Percentiles rank a stretch among this genome's conserved stretches.
phyloP scores from a whole-genome alignment of 495 filamentous ascomycete genomes.

The Choiromyces venosus region DNA sequence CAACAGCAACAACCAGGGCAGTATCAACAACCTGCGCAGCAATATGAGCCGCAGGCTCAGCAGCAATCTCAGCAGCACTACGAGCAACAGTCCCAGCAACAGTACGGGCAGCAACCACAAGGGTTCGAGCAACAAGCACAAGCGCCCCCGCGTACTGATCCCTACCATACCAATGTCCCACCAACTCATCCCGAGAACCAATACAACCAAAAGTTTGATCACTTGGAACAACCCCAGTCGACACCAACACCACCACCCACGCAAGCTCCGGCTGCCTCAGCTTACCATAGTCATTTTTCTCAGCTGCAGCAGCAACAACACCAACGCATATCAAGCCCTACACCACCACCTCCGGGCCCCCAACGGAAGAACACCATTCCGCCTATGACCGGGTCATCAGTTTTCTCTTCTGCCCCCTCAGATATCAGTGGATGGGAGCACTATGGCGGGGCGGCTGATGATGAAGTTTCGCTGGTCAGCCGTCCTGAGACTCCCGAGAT shows the following conservation, averaged over 20 bases:
- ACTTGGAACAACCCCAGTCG: conserved; percentile 18
- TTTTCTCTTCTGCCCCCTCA: conserved; percentile 3
- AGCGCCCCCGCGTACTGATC: not conserved
- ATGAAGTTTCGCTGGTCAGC: conserved; percentile 10
- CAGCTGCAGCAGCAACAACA: conserved; percentile 26
- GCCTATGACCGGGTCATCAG: not conserved
- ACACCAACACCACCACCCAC: conserved; percentile 13
- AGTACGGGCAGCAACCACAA: not conserved
- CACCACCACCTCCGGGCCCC: conserved; percentile 2
- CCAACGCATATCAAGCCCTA: not conserved
- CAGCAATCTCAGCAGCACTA: conserved; percentile 21
- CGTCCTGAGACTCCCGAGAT: conserved; percentile 15
- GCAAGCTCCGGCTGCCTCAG: conserved; percentile 8
- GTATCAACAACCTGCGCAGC: conserved; percentile 14
- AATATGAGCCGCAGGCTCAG: conserved; percentile 14
- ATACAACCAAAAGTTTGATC: conserved; percentile 1
- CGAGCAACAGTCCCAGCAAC: conserved; percentile 7
- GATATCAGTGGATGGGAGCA: conserved; percentile 18
- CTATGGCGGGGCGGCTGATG: not conserved
- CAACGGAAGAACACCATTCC: conserved; percentile 8
- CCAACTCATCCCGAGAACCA: not conserved
- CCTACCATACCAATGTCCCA: not conserved
- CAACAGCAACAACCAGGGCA: conserved; percentile 16
- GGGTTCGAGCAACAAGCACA: not conserved
- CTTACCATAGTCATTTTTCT: conserved; percentile 25